Conservation (phyloP, 768 basidiomycete genomes). For the Leccinellum albellum region DNA sequence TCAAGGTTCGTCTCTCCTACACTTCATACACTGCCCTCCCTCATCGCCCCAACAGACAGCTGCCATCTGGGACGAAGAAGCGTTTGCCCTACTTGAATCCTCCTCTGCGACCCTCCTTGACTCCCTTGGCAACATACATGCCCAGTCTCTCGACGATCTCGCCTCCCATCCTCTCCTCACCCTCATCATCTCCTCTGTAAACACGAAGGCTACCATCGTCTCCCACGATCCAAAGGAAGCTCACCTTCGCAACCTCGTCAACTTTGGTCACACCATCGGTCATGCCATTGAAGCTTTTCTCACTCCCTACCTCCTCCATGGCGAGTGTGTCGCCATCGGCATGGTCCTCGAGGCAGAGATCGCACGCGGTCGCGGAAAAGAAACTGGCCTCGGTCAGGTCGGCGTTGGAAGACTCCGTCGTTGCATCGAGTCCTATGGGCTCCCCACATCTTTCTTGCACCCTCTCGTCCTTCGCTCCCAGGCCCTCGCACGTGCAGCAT, state of each 20-base stretch:
- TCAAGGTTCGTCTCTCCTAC: conserved; percentile 62
- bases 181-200: conserved; percentile 89
- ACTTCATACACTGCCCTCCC: background rate
- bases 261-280: conserved; percentile 97
- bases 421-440: conserved; percentile 85
- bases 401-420: conserved; percentile 87
- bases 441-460: conserved; percentile 80
- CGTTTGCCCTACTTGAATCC: conserved; percentile 86
- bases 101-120: conserved; percentile 79
- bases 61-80: conserved; percentile 94
- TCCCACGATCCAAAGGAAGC: conserved; percentile 96
- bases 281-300: conserved; percentile 97
- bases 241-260: conserved; percentile 95
- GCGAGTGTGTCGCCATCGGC: conserved; percentile 92
- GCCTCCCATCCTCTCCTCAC: conserved; percentile 83
- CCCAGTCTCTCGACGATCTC: conserved; percentile 60
- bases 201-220: conserved; percentile 95
- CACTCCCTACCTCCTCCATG: conserved; percentile 91
- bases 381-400: conserved; percentile 73
- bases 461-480: conserved; percentile 52
- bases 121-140: conserved; percentile 64
- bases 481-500: conserved; percentile 17
- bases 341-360: conserved; percentile 98
- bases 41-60: conserved; percentile 66
- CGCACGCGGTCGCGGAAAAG: conserved; percentile 71